Percentiles rank a stretch among this genome's conserved stretches.
Conservation (phyloP, 192 early-diverging fungal species). For the Paraglomus brasilianum region DNA sequence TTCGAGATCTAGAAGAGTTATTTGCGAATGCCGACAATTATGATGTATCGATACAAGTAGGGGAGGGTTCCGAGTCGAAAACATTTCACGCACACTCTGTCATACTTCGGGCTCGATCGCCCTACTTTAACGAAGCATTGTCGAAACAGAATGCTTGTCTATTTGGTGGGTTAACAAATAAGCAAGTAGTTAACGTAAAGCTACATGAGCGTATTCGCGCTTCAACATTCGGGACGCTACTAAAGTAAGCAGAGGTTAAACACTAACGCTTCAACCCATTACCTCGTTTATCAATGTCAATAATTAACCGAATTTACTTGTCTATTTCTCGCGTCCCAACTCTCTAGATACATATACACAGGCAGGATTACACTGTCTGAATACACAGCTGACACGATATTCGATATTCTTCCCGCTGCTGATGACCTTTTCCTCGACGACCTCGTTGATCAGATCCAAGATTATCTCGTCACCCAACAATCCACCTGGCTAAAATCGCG, state of each 20-base stretch:
- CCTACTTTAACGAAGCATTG: constrained; percentile 9
- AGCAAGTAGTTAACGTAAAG: no score
- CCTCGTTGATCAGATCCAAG: constrained; percentile 8
- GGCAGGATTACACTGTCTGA: constrained; percentile 10
- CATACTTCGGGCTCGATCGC: background rate
- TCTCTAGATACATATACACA: constrained; percentile 23
- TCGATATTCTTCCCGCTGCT: background rate
- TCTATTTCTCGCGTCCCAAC: no score
- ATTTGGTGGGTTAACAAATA: no score
- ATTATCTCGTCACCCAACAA: constrained; percentile 1
- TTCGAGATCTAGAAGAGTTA: background rate
- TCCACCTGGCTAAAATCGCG: background rate
- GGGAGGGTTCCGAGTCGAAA: background rate
- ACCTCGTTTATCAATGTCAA: no score
- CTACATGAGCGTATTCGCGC: no score
- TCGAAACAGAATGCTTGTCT: no score
- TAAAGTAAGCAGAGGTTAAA: no score
- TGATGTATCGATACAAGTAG: constrained; percentile 13
- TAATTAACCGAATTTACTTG: no score
- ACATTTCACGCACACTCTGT: constrained; percentile 17
- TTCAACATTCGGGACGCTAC: no score
- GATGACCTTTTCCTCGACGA: constrained; percentile 3
- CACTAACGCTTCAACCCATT: no score
- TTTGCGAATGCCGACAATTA: background rate
- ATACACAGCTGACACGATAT: background rate